Conservation (phyloP, 2,329 filamentous ascomycete species). For the Diplocarpon rosae region DNA sequence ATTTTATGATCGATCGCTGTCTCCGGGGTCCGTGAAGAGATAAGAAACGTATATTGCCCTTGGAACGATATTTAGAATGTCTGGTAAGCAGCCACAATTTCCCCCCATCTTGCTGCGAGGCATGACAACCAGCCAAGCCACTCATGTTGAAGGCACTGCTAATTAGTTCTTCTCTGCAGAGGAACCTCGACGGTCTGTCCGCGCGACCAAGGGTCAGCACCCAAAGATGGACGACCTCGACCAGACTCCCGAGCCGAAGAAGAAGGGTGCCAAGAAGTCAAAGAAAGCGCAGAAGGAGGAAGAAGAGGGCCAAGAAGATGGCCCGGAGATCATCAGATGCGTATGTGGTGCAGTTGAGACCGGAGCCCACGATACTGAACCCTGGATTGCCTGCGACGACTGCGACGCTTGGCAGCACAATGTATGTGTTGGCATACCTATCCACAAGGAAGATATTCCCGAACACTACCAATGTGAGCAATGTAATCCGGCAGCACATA, state of each 20-base stretch:
- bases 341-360: constrained; percentile 83
- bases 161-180: constrained; percentile 33
- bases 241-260: constrained; percentile 39
- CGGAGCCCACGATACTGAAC: constrained; percentile 73
- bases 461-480: constrained; percentile 88
- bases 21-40: constrained; percentile 19
- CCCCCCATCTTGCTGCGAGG: background rate
- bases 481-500: constrained; percentile 72
- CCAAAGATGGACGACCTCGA: constrained; percentile 71
- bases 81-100: constrained; percentile 42
- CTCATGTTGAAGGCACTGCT: constrained; percentile 9
- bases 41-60: constrained; percentile 5
- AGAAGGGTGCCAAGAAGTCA: constrained; percentile 37
- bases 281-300: constrained; percentile 40
- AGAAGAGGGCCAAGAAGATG: constrained; percentile 39
- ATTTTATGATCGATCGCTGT: constrained; percentile 21
- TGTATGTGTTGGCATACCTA: constrained; percentile 78
- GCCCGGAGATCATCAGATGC: constrained; percentile 67
- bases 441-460: constrained; percentile 63
- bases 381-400: constrained; percentile 92
- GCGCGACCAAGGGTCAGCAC: constrained; percentile 94
- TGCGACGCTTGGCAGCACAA: constrained; percentile 97
- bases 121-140: background rate
- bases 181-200: constrained; percentile 86
- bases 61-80: constrained; percentile 32